A percentile compares a stretch with the other conserved stretches of the same genome.
phyloP scores from a whole-genome alignment of 176 grass and related monocot species.

The Juncus inflexus region DNA sequence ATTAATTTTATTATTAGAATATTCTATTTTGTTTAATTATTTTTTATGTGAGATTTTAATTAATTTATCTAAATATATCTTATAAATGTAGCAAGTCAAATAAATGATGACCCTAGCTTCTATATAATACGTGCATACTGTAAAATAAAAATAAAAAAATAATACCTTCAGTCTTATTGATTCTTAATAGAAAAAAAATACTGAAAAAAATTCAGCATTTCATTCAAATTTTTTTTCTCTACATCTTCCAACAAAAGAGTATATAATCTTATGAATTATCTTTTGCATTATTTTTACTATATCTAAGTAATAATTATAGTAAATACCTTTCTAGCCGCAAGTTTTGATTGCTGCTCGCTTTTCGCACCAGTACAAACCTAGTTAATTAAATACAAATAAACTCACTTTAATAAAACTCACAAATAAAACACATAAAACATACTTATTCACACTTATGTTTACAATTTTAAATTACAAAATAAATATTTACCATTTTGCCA shows the following conservation, averaged over 20 bases:
- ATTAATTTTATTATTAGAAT: too few relatives aligned
- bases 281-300: too few relatives aligned
- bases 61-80: too few relatives aligned
- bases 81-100: too few relatives aligned
- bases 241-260: neutral
- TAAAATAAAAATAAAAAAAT: slow-evolving; percentile 35
- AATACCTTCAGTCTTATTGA: neutral
- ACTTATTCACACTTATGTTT: neutral
- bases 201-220: too few relatives aligned
- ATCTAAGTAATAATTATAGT: too few relatives aligned
- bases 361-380: slow-evolving; percentile 97
- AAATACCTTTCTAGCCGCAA: slow-evolving; percentile 87
- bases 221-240: neutral
- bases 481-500: slow-evolving; percentile 79
- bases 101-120: slow-evolving; percentile 96
- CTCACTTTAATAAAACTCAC: neutral
- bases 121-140: slow-evolving; percentile 99
- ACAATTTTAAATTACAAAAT: neutral
- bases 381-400: slow-evolving; percentile 9
- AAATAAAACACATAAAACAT: neutral
- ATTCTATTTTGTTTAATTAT: too few relatives aligned
- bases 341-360: slow-evolving; percentile 87
- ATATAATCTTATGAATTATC: neutral
- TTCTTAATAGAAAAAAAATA: too few relatives aligned
- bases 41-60: too few relatives aligned